These are phyloP conservation scores for Blastosporella zonata DNA, from an alignment of 1,284 basidiomycete genomes.

Conservation along the genomic window DNA sequence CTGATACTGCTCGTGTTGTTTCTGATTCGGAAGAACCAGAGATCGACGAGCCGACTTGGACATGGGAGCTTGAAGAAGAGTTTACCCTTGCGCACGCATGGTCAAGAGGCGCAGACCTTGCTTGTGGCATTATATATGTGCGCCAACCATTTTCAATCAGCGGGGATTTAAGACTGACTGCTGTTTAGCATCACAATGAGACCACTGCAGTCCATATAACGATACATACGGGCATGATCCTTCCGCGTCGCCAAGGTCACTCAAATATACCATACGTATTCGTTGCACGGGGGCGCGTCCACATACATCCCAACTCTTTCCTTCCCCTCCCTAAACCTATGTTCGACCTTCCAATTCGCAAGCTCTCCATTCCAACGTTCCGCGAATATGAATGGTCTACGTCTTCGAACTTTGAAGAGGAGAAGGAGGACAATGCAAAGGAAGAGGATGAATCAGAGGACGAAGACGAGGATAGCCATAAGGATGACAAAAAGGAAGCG, in stretches of 20 bases:
- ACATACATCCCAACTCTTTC: conserved; percentile 27
- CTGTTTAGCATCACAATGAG: conserved; percentile 47
- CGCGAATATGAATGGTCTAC: conserved; percentile 5
- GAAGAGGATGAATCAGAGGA: background rate
- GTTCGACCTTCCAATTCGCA: conserved; percentile 21
- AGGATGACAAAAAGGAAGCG: background rate
- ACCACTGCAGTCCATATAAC: conserved; percentile 58
- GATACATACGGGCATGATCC: conserved; percentile 42
- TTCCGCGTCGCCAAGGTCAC: conserved; percentile 49
- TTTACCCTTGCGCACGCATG: conserved; percentile 45
- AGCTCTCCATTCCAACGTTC: conserved; percentile 10
- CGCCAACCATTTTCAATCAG: conserved; percentile 24
- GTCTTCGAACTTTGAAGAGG: background rate
- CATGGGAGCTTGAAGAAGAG: conserved; percentile 61
- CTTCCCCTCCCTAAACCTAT: conserved; percentile 29
- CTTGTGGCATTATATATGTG: conserved; percentile 59
- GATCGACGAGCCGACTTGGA: conserved; percentile 39
- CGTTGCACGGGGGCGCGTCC: conserved; percentile 44
- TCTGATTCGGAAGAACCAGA: conserved; percentile 19
- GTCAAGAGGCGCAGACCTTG: conserved; percentile 45
- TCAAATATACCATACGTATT: conserved; percentile 63
- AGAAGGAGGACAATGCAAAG: background rate
- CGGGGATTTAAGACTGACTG: background rate
- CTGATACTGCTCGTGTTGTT: background rate
- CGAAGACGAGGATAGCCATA: background rate